Evolutionary conservation across 805 yeast species (phyloP), one percentile per base, ranked within the genome.

Genomic region (Wickerhamiella brachini): DNA sequence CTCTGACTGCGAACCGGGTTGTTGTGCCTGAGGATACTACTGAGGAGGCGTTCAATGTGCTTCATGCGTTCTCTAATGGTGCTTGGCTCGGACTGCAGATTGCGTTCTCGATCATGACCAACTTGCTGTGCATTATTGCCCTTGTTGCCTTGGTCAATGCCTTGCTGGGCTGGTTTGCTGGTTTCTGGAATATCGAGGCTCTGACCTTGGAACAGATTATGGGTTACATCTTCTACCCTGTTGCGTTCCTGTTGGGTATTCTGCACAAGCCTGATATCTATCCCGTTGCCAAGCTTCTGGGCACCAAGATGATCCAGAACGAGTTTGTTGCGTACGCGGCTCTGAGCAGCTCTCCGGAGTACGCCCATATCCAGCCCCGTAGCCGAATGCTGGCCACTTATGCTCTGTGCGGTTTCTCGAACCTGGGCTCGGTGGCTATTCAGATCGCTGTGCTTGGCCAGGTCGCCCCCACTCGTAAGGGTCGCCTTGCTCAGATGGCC

Each of bases 371-470:
- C 71, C 68, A 77, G 38, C 64, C 68, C 49, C 73, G 83, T 64
- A 77, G 78, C 39, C 69, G 69, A 37, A 66, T 79, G 59, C 67
- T 79, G 58, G 81, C 81, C 37, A 78, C 83, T 18, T 79, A 77
- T 56, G 78, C 80, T 18, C 71, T 77, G 43, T 78, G 83, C 68
- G 82, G 83, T 1, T 79, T 79, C 62, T 75, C 81, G 37, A 79
- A 79, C 64, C 66, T 79, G 46, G 83, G 83, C 29, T 75, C 81
- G 5, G 68, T 79, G 56, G 83, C 81, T 58, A 77, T 78, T 53
- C 78, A 77, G 53, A 64, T 79, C 53, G 82, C 83, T 60, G 82
- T 79, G 43, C 70, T 79, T 58, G 73, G 76, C 54, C 71, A 79
- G 48, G 65, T 79, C 58, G 78, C 81, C 39, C 79, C 79, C 44